These are phyloP conservation scores for Marvania coccoides DNA, from an alignment of 139 green algal species.

Conservation along the genomic window DNA sequence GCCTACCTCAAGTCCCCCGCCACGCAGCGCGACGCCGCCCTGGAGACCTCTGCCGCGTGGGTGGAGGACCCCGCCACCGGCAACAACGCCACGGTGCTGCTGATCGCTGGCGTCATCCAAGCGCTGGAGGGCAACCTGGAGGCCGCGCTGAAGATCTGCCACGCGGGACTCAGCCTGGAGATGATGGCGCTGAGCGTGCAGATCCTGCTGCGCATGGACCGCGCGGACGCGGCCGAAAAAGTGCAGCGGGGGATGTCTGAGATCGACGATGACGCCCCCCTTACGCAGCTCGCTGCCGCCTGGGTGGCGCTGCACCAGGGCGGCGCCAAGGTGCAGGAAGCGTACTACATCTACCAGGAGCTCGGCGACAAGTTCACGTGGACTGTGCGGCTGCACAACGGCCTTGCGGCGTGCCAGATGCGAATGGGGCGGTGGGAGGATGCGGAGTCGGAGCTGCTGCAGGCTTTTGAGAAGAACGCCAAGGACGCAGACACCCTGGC, in stretches of 20 bases:
- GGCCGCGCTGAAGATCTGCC: slow-evolving; percentile 85
- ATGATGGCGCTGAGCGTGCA: slow-evolving; percentile 78
- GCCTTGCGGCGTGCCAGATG: slow-evolving; percentile 83
- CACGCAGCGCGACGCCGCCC: slow-evolving; percentile 55
- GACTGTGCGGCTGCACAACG: slow-evolving; percentile 84
- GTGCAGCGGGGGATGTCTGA: slow-evolving; percentile 66
- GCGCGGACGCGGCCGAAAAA: slow-evolving; percentile 85
- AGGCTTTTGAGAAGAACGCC: slow-evolving; percentile 81
- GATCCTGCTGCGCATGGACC: slow-evolving; percentile 84
- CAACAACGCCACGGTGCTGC: slow-evolving; percentile 69
- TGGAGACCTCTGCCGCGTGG: slow-evolving; percentile 52
- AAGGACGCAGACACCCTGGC: slow-evolving; percentile 88
- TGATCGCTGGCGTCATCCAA: slow-evolving; percentile 75
- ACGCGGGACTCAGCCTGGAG: slow-evolving; percentile 62
- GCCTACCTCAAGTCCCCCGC: slow-evolving; percentile 73
- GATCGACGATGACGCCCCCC: slow-evolving; percentile 89
- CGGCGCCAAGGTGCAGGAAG: slow-evolving; percentile 91
- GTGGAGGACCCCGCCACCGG: slow-evolving; percentile 63
- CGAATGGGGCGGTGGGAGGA: slow-evolving; percentile 75
- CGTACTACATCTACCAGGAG: slow-evolving; percentile 92
- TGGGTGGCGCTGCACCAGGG: slow-evolving; percentile 86
- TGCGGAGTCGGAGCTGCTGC: slow-evolving; percentile 57
- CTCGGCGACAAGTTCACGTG: slow-evolving; percentile 92
- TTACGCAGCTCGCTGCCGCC: slow-evolving; percentile 91
- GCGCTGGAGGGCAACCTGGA: slow-evolving; percentile 79